phyloP scores from a whole-genome alignment of 148 eudicot species.

The Persicaria maculosa region DNA sequence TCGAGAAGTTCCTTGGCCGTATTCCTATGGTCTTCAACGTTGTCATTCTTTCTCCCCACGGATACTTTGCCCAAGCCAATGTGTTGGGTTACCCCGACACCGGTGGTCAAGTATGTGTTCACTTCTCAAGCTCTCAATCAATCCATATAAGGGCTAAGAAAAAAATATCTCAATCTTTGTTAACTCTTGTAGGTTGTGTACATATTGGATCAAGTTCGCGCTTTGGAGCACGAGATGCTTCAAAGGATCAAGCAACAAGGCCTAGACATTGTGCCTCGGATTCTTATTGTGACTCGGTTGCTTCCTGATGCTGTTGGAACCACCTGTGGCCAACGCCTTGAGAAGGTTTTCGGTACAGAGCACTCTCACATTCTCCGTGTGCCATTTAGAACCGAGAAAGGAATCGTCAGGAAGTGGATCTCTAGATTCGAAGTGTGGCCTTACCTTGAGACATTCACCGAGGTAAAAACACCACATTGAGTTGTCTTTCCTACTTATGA shows the following conservation, averaged over 20 bases:
- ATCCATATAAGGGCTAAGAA: neutral
- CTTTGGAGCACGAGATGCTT: conserved; percentile 92
- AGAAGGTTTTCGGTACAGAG: conserved; percentile 86
- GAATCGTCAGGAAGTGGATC: conserved; percentile 89
- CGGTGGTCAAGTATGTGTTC: conserved; percentile 71
- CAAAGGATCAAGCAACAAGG: conserved; percentile 92
- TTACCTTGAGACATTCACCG: conserved; percentile 91
- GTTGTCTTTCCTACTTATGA: neutral
- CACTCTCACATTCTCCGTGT: conserved; percentile 90
- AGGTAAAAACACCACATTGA: conserved; percentile 29
- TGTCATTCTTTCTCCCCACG: conserved; percentile 94
- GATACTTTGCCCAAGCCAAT: conserved; percentile 94
- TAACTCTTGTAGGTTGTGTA: conserved; percentile 58
- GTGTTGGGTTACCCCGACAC: conserved; percentile 98
- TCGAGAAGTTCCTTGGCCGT: conserved; percentile 78
- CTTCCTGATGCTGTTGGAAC: conserved; percentile 98
- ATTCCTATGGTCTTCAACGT: conserved; percentile 99
- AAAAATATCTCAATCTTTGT: neutral
- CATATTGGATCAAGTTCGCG: conserved; percentile 98
- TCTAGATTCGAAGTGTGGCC: conserved; percentile 99
- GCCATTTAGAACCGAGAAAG: conserved; percentile 91
- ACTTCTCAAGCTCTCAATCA: neutral
- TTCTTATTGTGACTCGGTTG: conserved; percentile 85
- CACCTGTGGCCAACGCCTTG: conserved; percentile 87
- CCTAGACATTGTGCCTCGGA: conserved; percentile 81